Base-by-base conservation (phyloP, 768 basidiomycete species). In the Tricholoma hemisulphureum region DNA sequence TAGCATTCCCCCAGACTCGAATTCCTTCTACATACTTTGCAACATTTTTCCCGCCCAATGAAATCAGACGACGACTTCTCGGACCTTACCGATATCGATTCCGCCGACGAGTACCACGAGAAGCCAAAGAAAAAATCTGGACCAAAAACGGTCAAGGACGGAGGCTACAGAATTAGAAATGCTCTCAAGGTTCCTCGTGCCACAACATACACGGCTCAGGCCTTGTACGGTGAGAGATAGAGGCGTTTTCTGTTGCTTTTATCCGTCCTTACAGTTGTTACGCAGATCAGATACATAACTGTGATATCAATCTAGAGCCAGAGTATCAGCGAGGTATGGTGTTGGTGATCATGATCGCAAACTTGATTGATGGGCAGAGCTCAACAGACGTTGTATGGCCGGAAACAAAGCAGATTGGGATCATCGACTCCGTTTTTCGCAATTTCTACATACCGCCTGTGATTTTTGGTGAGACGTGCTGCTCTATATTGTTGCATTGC, bases 381-480 rank as follows among this genome's bases (percentile, higher is more conserved):
- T 20, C 5, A 14, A 9, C 51, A 89, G 89, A 86, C 48, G 83
- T 93, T 35, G 91, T 93, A 1, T 93, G 91, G 91, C 77, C 87
- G 0, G 87, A 89, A 58, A 63, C 75, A 2, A 91, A 92, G 69
- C 89, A 91, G 68, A 81, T 86, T 20, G 83, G 83, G 0, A 77
- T 93, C 24, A 84, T 93, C 39, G 91, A 93, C 67, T 89, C 88
- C 2, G 77, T 92, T 10, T 83, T 89, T 58, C 84, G 87, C 43
- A 91, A 91, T 65, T 91, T 85, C 59, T 91, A 90, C 61, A 78
- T 91, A 6, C 89, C 89, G 0, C 88, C 88, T 0, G 73, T 89
- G 41, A 89, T 89, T 21, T 90, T 90, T 55, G 80, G 85, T 85
- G 60, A n/a, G 80, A 60, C 4, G 0, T 10, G 14, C 43, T 1